A percentile compares a stretch with the other conserved stretches of the same genome.
Conservation (phyloP, 805 yeast genomes). For the Cyberlindnera veronae region DNA sequence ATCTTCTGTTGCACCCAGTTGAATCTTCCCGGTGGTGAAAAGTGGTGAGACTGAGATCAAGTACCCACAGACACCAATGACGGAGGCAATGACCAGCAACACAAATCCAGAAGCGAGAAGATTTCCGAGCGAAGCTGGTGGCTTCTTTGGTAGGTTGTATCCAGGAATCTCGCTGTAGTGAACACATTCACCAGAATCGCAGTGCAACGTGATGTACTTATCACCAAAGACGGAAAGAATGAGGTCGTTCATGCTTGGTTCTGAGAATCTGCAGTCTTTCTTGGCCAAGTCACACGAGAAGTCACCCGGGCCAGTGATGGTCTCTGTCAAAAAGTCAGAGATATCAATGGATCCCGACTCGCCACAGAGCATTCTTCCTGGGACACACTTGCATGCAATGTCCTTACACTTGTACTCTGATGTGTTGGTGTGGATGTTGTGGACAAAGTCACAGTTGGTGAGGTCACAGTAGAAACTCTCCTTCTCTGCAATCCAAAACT, state of each 20-base stretch:
- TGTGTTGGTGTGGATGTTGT: conserved; percentile 56
- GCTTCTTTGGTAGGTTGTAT: conserved; percentile 58
- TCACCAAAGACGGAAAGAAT: conserved; percentile 94
- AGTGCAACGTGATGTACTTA: conserved; percentile 74
- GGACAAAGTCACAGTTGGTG: conserved; percentile 64
- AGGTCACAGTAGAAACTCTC: conserved; percentile 92
- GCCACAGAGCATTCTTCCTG: conserved; percentile 93
- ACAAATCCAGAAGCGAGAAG: conserved; percentile 43
- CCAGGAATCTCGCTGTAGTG: conserved; percentile 95
- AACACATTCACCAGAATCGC: conserved; percentile 86
- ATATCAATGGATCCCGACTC: conserved; percentile 91
- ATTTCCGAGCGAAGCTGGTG: conserved; percentile 42
- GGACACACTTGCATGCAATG: conserved; percentile 84
- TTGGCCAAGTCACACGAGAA: conserved; percentile 70
- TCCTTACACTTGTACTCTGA: conserved; percentile 76
- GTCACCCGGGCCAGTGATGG: conserved; percentile 91
- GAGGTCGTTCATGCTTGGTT: conserved; percentile 93
- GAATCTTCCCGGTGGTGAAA: conserved; percentile 36
- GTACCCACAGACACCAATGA: conserved; percentile 38
- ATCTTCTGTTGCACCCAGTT: conserved; percentile 26
- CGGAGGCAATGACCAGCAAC: no score
- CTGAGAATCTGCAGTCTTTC: conserved; percentile 74
- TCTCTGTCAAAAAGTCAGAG: conserved; percentile 85
- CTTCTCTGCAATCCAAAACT: conserved; percentile 89
- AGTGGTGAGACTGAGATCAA: conserved; percentile 60